A percentile compares a stretch with the other conserved stretches of the same genome.
Evolutionary conservation across 108 stramenopile genomes (phyloP).

Genomic region (Fistulifera pelliculosa): DNA sequence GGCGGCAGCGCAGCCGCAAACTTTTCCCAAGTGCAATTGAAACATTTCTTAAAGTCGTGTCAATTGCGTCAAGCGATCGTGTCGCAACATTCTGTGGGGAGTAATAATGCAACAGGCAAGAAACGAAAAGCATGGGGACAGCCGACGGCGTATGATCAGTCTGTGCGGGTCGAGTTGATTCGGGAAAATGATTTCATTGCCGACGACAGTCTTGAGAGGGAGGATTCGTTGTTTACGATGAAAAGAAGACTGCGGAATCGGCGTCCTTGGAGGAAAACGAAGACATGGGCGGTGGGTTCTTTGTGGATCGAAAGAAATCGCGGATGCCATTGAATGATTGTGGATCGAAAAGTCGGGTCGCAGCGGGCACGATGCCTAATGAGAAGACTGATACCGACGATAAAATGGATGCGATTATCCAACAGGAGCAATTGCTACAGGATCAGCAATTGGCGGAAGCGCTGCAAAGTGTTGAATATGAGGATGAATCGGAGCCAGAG

Average conservation of each 20-base stretch:
- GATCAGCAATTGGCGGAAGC: constrained; percentile 24
- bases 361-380: too few relatives aligned
- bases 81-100: neutral
- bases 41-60: constrained; percentile 79
- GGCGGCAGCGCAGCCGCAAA: constrained; percentile 80
- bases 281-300: too few relatives aligned
- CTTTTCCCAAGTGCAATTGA: constrained; percentile 83
- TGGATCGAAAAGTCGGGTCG: too few relatives aligned
- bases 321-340: too few relatives aligned
- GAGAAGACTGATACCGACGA: too few relatives aligned
- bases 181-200: constrained; percentile 16
- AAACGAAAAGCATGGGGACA: constrained; percentile 13
- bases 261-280: too few relatives aligned
- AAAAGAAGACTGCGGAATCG: too few relatives aligned
- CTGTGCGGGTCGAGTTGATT: constrained; percentile 16
- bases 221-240: too few relatives aligned
- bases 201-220: neutral
- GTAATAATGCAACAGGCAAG: constrained; percentile 4
- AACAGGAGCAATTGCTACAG: constrained; percentile 19
- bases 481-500: neutral
- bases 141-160: constrained; percentile 31
- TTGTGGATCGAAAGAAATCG: too few relatives aligned
- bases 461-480: constrained; percentile 28
- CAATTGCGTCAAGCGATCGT: constrained; percentile 46
- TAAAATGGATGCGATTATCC: neutral